Base-by-base conservation (phyloP, 2,329 filamentous ascomycete species). In the Mycocentrospora acerina region DNA sequence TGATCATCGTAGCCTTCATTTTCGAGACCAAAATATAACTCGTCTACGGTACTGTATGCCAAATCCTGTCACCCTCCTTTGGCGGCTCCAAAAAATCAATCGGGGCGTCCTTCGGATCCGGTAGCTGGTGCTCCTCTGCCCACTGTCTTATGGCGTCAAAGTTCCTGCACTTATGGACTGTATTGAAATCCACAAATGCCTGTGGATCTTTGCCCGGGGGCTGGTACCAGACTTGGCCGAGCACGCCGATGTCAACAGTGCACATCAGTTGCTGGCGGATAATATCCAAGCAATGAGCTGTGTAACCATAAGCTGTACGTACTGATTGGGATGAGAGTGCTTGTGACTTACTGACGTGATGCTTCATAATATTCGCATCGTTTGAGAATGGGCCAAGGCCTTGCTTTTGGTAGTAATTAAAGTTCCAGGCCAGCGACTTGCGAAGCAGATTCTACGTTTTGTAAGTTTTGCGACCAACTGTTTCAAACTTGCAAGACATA, bases 251-350 rank as follows among this genome's bases (percentile, higher is more conserved):
- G 47, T 84, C 81, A 25, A 77, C 68, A 17, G 75, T 79, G 58
- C 81, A 84, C 78, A 83, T 83, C 16, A 84, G 68, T 13, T 81
- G 77, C 52, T 84, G 81, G 1, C 80, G 78, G 29, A 83, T 47
- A 4, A 77, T 79, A 43, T 84, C 81, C 14, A 83, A 70, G 37
- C 81, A 84, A 43, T 84, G 80, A 3, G 75, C 57, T 57, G 17
- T 29, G 14, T 19, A 8, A 15, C 0, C 3, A 7, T 12, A 4
- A 19, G 46, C 50, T n/a, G n/a, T n/a, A n/a, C n/a, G n/a, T n/a
- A n/a, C n/a, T n/a, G n/a, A n/a, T n/a, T n/a, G n/a, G 10, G 24
- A 3, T 3, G 4, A 24, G 29, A 28, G 3, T 18, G 18, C 9
- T 29, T 5, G 6, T 9, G 19, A 71, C 77, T 62, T 66, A 82